Evolutionary conservation across 2,329 filamentous ascomycete genomes (phyloP), one percentile per base, ranked within the genome.

Genomic region (Penicillium sclerotigenum): DNA sequence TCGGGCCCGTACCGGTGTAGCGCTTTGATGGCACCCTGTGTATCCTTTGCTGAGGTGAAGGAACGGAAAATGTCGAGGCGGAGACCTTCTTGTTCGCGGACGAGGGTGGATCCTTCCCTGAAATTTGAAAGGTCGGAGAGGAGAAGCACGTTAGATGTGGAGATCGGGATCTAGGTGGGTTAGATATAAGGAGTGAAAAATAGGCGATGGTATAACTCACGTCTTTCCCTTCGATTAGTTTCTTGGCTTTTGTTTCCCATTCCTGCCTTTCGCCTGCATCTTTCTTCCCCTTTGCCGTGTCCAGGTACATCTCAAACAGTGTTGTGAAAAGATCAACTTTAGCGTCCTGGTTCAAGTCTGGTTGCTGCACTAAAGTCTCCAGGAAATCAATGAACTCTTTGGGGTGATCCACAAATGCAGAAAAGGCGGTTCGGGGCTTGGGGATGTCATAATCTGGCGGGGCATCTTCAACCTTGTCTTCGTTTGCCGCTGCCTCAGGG

Each of bases 1-100:
- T 92, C 86, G 0, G 89, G 86, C 0, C 94, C 95, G 69, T 99
- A 99, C 73, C 96, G 97, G 58, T 86, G 84, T 38, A 99, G 79
- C 0, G 94, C 92, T 69, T 88, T 90, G 68, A 99, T 91, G 5
- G 93, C 93, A 10, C 94, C 93, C 38, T 84, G 81, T 0, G 94
- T 99, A 71, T 99, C 94, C 62, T 91, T 91, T 22, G 92, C 91
- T 0, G 91, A 86, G 1, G 93, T 96, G 71, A 96, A 97, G 1
- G 93, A 97, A 47, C 94, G 87, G 78, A 99, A 97, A 57, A 99
- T 97, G 73, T 99, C 94, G 54, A 92, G 94, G 40, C 90, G 83
- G 3, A 99, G 82, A 20, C 92, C 91, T 57, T 95, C 90, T 69
- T 97, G 90, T 76, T 99, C 94, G 63, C 92, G 90, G 53, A 99